These are phyloP conservation scores for Arabidopsis arenosa DNA, from an alignment of 345 rosid genomes.

Conservation along the genomic window DNA sequence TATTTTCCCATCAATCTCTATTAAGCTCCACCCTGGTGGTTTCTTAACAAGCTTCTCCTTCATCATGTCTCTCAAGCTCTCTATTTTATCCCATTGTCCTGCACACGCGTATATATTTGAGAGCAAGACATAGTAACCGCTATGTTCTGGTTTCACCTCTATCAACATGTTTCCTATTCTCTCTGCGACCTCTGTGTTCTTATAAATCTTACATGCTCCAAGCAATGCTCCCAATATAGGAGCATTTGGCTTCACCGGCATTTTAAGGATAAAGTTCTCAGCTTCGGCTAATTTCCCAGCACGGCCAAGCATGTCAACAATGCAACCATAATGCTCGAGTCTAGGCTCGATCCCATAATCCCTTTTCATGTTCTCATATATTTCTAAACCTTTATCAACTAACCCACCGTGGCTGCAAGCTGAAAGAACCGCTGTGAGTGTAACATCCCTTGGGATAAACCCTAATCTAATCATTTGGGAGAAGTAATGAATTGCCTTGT, in stretches of 20 bases:
- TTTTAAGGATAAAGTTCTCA: slow-evolving; percentile 61
- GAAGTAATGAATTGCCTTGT: slow-evolving; percentile 57
- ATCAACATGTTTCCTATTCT: slow-evolving; percentile 63
- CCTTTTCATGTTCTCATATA: slow-evolving; percentile 62
- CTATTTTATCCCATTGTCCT: slow-evolving; percentile 62
- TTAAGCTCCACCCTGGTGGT: slow-evolving; percentile 59
- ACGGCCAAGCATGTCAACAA: slow-evolving; percentile 78
- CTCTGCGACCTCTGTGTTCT: slow-evolving; percentile 62
- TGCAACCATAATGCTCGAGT: slow-evolving; percentile 81
- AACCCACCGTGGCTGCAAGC: slow-evolving; percentile 84
- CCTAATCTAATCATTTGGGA: slow-evolving; percentile 55
- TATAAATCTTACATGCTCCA: slow-evolving; percentile 79
- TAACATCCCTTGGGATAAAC: slow-evolving; percentile 60
- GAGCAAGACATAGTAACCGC: slow-evolving; percentile 77
- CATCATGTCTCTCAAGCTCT: slow-evolving; percentile 59
- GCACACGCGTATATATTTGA: slow-evolving; percentile 73
- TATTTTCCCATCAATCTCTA: slow-evolving; percentile 63
- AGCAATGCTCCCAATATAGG: slow-evolving; percentile 79
- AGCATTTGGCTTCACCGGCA: slow-evolving; percentile 73
- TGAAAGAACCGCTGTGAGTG: slow-evolving; percentile 66
- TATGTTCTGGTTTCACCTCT: slow-evolving; percentile 64
- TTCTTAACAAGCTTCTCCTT: slow-evolving; percentile 69
- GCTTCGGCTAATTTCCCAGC: slow-evolving; percentile 75
- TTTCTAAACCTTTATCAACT: slow-evolving; percentile 60
- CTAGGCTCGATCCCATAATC: slow-evolving; percentile 59